Percentiles rank a stretch among this genome's conserved stretches.
These are phyloP conservation scores for Aspergillus terreus DNA, from an alignment of 2,329 filamentous ascomycete species.

Conservation along the genomic window DNA sequence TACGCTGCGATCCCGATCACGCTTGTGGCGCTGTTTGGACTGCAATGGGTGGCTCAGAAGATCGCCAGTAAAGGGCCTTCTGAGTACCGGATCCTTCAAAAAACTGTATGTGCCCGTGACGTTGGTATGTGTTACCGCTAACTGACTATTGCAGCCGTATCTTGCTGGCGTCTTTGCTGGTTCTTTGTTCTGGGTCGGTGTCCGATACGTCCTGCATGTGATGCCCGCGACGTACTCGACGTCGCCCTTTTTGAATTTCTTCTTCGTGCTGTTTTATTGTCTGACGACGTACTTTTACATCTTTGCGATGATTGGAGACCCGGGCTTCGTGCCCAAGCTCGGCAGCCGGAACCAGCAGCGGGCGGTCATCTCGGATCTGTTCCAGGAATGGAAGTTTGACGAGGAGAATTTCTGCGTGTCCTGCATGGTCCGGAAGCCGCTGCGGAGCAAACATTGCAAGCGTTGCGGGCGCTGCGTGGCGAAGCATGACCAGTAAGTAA, in stretches of 20 bases:
- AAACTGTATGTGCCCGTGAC: conserved; percentile 60
- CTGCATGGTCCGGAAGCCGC: conserved; percentile 89
- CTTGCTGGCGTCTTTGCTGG: conserved; percentile 89
- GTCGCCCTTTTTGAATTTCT: conserved; percentile 72
- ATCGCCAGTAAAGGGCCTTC: conserved; percentile 76
- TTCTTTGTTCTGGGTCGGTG: conserved; percentile 74
- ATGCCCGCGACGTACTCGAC: conserved; percentile 65
- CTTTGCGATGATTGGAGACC: conserved; percentile 80
- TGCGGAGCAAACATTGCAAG: conserved; percentile 94
- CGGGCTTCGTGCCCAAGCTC: conserved; percentile 88
- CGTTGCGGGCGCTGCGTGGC: conserved; percentile 89
- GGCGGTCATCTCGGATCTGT: conserved; percentile 79
- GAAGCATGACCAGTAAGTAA: conserved; percentile 87
- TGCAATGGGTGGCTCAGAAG: conserved; percentile 76
- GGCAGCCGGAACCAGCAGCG: conserved; percentile 87
- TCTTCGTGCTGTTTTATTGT: conserved; percentile 62
- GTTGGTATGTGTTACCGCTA: neutral
- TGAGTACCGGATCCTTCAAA: conserved; percentile 86
- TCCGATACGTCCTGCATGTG: conserved; percentile 71
- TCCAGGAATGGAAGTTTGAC: conserved; percentile 84
- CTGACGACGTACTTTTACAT: conserved; percentile 83
- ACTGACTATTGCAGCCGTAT: conserved; percentile 62
- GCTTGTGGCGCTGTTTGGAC: conserved; percentile 57
- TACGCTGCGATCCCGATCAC: conserved; percentile 73
- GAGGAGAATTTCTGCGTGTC: conserved; percentile 89